Evolutionary conservation across 2,329 filamentous ascomycete genomes (phyloP).

Genomic region (Ophiocordyceps robertsii): DNA sequence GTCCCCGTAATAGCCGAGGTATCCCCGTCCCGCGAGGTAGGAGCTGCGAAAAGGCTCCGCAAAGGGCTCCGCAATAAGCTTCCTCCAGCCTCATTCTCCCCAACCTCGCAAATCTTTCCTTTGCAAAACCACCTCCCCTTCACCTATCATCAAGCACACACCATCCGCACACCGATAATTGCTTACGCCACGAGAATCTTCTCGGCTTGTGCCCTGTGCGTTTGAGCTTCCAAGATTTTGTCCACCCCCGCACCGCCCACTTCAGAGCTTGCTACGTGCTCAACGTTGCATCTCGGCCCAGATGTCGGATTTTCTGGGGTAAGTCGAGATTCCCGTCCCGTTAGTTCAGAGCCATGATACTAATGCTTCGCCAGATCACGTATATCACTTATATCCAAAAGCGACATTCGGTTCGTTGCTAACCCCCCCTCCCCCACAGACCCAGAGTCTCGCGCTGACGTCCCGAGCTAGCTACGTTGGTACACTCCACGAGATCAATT

Average conservation of each 20-base stretch:
- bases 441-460: slow-evolving; percentile 15
- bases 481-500: slow-evolving; percentile 94
- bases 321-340: slow-evolving; percentile 11
- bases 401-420: slow-evolving; percentile 73
- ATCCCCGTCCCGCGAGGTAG: slow-evolving; percentile 5
- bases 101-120: slow-evolving; percentile 20
- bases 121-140: slow-evolving; percentile 12
- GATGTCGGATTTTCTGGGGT: slow-evolving; percentile 52
- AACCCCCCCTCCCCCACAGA: slow-evolving; percentile 4
- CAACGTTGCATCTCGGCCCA: slow-evolving; percentile 22
- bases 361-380: slow-evolving; percentile 45
- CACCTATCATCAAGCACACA: neutral
- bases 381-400: slow-evolving; percentile 95
- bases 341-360: neutral
- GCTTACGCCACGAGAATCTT: neutral
- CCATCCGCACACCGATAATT: neutral
- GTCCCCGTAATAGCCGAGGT: slow-evolving; percentile 7
- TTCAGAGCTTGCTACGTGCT: slow-evolving; percentile 24
- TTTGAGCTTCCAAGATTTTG: slow-evolving; percentile 6
- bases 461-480: slow-evolving; percentile 65
- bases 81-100: slow-evolving; percentile 14
- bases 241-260: slow-evolving; percentile 8
- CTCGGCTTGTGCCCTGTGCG: neutral
- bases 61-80: slow-evolving; percentile 5
- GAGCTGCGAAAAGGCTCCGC: slow-evolving; percentile 6